Evolutionary conservation across 2,329 filamentous ascomycete genomes (phyloP), one percentile per base, ranked within the genome.

Genomic region (Aotearoamyces nothofagi): DNA sequence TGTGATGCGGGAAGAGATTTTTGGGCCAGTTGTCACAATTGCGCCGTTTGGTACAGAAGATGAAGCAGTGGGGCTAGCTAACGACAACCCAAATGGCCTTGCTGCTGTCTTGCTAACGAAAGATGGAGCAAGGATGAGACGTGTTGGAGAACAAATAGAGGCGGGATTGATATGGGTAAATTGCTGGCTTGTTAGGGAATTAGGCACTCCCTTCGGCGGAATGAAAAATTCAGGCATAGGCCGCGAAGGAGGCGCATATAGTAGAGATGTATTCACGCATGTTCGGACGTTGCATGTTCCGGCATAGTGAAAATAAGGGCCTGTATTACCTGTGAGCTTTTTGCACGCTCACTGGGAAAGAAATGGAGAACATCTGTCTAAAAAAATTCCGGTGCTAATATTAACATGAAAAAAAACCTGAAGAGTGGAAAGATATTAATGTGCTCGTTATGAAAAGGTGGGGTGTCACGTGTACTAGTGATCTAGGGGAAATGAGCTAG

Each of bases 11-110:
- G 63, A 58, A 5, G 71, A 76, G 44, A 67, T 63, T 0, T 77
- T 77, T 37, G 71, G 69, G 0, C 70, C 71, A 1, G 61, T 60
- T 0, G 66, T 72, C 1, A 62, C 60, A 3, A 42, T 76, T 15
- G 58, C 66, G 5, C 53, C 60, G 2, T 58, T 73, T 15, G 56
- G 63, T 1, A 41, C 43, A 9, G 61, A 66, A 5, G 66, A 71
- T 8, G 63, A 73, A 27, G 71, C 67, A 0, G 46, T 76, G 9
- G 51, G 55, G 22, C 49, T 73, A 14, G 69, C 69, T 3, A 76
- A 77, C 36, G 68, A 74, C 35, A 73, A 31, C n/a, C 29, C 29
- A 5, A 31, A 31, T 22, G 29, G 29, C 27, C 42, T 50, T 6
- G 47, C 47, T 2, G 42, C 44, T 5, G 42, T 50, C 2, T 11